Conservation (phyloP, 169 alveolate genomes). For the Plasmodium gonderi region DNA sequence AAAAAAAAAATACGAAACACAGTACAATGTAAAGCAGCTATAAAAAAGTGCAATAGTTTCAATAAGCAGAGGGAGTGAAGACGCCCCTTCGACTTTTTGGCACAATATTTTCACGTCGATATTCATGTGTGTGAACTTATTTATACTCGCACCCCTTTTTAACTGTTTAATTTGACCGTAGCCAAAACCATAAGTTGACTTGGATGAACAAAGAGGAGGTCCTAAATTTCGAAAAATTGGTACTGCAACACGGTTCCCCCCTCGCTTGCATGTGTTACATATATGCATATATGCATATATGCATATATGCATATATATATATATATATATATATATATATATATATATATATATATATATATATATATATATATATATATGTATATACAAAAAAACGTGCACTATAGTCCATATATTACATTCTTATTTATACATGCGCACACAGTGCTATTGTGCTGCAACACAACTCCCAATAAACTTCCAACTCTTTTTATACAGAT, state of each 20-base stretch:
- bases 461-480: background rate
- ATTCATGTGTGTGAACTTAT: background rate
- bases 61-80: background rate
- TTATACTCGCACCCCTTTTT: background rate
- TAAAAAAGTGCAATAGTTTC: background rate
- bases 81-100: no score
- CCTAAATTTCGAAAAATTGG: background rate
- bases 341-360: no score
- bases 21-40: background rate
- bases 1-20: background rate
- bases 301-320: background rate
- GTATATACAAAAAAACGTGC: no score
- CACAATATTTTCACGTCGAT: no score
- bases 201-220: conserved; percentile 8
- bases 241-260: background rate
- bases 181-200: conserved; percentile 6
- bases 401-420: no score
- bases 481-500: conserved; percentile 9
- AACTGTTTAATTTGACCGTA: background rate
- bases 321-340: background rate
- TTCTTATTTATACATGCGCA: background rate
- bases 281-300: background rate
- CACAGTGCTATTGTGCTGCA: background rate
- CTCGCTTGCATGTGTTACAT: no score
- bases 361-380: no score